A percentile compares a stretch with the other conserved stretches of the same genome.
Evolutionary conservation across 495 filamentous ascomycete species (phyloP).

Genomic region (Penicillium pancosmium): DNA sequence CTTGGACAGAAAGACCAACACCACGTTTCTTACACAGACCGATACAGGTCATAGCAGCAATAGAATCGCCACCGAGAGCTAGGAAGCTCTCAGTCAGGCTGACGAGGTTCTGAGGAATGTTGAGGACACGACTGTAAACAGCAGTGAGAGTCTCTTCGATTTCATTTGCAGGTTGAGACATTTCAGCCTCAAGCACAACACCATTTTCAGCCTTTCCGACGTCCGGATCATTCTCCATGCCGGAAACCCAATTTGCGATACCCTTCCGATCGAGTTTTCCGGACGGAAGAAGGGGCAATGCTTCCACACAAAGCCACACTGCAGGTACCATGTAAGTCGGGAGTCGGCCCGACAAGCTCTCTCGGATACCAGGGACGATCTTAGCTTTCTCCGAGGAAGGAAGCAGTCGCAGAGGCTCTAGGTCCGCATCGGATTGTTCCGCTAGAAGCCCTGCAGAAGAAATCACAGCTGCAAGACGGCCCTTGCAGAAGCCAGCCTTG

Average conservation of each 20-base stretch:
- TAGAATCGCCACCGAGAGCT: slow-evolving; percentile 68
- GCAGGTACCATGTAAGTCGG: slow-evolving; percentile 61
- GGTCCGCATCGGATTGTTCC: slow-evolving; percentile 23
- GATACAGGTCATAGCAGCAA: slow-evolving; percentile 69
- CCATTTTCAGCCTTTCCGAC: slow-evolving; percentile 1
- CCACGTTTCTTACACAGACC: slow-evolving; percentile 53
- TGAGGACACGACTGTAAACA: slow-evolving; percentile 58
- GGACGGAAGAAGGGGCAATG: slow-evolving; percentile 53
- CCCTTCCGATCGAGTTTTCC: slow-evolving; percentile 57
- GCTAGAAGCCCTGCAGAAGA: slow-evolving; percentile 30
- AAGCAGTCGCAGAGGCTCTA: slow-evolving; percentile 32
- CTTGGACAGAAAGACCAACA: slow-evolving; percentile 57
- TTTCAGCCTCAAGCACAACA: slow-evolving; percentile 7
- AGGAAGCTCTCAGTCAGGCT: slow-evolving; percentile 62
- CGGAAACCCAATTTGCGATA: slow-evolving; percentile 36
- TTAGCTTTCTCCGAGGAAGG: slow-evolving; percentile 23
- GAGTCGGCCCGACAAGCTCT: slow-evolving; percentile 35
- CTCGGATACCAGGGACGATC: slow-evolving; percentile 33
- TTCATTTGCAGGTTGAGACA: slow-evolving; percentile 29
- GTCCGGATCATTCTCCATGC: slow-evolving; percentile 37
- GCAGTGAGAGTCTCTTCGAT: slow-evolving; percentile 40
- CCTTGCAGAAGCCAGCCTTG: slow-evolving; percentile 42
- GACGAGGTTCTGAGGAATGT: slow-evolving; percentile 49
- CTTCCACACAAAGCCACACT: slow-evolving; percentile 51
- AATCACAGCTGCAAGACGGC: slow-evolving; percentile 44